Evolutionary conservation across 352 stramenopile genomes (phyloP).

Genomic region (Globisporangium nodosum): DNA sequence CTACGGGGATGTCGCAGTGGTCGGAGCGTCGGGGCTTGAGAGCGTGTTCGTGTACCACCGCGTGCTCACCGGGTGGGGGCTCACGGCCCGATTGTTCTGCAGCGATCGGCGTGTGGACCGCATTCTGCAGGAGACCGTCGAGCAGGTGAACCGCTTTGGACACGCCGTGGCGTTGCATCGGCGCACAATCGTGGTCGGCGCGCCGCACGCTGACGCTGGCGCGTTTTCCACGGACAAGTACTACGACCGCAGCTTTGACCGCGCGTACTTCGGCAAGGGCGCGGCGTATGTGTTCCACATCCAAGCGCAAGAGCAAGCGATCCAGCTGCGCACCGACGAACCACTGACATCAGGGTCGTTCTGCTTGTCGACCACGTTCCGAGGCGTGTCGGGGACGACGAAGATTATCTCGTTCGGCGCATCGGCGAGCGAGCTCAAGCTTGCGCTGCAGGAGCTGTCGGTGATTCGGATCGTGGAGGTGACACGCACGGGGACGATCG

Average conservation of each 20-base stretch:
- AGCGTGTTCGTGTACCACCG: constrained; percentile 73
- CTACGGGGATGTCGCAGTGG: constrained; percentile 82
- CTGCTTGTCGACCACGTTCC: constrained; percentile 55
- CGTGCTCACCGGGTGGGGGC: constrained; percentile 35
- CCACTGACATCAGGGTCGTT: constrained; percentile 71
- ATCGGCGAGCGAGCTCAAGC: constrained; percentile 62
- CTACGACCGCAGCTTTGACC: constrained; percentile 51
- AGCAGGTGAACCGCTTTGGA: constrained; percentile 88
- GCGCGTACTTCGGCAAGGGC: constrained; percentile 57
- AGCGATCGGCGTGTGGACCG: constrained; percentile 84
- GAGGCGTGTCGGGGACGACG: constrained; percentile 55
- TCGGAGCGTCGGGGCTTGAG: constrained; percentile 79
- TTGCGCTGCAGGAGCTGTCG: constrained; percentile 72
- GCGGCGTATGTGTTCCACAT: constrained; percentile 75
- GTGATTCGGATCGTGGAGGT: constrained; percentile 84
- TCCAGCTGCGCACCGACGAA: constrained; percentile 51
- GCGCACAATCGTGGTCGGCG: constrained; percentile 87
- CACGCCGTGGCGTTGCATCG: constrained; percentile 71
- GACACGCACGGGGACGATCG: constrained; percentile 51
- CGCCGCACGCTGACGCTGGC: constrained; percentile 82
- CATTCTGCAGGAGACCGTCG: constrained; percentile 66
- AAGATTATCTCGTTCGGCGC: constrained; percentile 55
- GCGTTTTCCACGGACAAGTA: constrained; percentile 47
- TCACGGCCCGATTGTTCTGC: constrained; percentile 49
- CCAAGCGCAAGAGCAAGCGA: constrained; percentile 64